Base-by-base conservation (phyloP, 371 early-diverging fungal species). In the Capniomyces stellatus region DNA sequence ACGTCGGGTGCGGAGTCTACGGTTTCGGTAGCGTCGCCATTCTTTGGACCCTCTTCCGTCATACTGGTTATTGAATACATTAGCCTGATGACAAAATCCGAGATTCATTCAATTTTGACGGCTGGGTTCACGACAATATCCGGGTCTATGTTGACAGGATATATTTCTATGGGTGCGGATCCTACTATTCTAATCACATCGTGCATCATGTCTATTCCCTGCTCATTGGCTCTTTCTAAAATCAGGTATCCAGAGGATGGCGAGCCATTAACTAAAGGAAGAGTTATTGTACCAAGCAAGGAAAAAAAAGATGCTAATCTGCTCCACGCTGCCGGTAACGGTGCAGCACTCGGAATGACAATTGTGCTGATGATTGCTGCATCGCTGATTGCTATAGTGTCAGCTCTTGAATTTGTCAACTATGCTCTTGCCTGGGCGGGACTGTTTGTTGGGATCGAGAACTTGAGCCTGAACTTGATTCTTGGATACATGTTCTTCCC, bases 121-220 rank as follows among this genome's bases (percentile, higher is more conserved):
- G 85, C 87, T 46, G 91, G 89, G 31, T 90, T 90, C 69, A 79
- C 89, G 22, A 90, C 91, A 52, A 79, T 87, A 56, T 78, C 87
- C 24, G 92, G 92, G n/a, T 87, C 89, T n/a, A 83, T 85, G n/a
- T 64, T 90, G 30, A 73, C 81, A 54, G 83, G 76, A 23, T 82
- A 82, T 57, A 69, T 83, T 58, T 63, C 74, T 2, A 68, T 83
- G 64, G 82, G 81, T 43, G 77, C 81, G 1, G 71, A 75, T 50
- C 72, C 81, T 22, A 69, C 76, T 39, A 73, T 77, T 29, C 58
- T 86, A 6, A 70, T 86, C 60, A 87, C 90, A 0, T 78, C 86
- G 1, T 89, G 89, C 63, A 74, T 89, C 74, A 89, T 89, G 90
- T 92, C 92, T 18, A 81, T 89, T 42, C 92, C 92, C 0, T 82